Evolutionary conservation across 78 protist species (phyloP), one percentile per base, ranked within the genome.

Genomic region (Chrysochromulina tobinii): DNA sequence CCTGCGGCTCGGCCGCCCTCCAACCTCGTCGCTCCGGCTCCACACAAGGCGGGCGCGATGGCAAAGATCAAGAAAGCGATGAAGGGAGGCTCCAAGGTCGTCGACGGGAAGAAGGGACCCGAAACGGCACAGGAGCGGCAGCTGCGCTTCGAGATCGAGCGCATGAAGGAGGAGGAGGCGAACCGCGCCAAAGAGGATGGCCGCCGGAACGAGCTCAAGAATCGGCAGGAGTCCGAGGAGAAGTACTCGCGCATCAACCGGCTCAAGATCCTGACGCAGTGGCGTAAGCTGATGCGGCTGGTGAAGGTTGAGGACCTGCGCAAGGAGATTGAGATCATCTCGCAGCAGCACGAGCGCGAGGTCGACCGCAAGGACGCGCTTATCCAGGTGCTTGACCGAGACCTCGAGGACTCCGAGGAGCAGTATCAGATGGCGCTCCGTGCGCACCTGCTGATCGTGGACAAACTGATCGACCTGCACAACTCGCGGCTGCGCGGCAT

Each of bases 371-470:
- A 94, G 91, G 94, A 96, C 38, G 95, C 96, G 27, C 90, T 94
- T 88, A 93, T 96, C 88, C 72, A 75, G 68, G 89, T 90, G 94
- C 92, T 94, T 5, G 84, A 57, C 67, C 7, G 84, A 8, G 96
- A 96, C 87, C 79, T 96, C n/a, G 94, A 92, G 20, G 97, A 96
- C 20, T 89, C 95, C 12, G 97, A 94, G 88, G 96, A 94, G 53
- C 97, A 96, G 94, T 96, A 94, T 67, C 96, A 95, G 77, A 93
- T 58, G 84, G 94, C 96, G 21, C 93, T 96, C 53, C 94, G 96
- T 12, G 57, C 93, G 23, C 96, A 96, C 54, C 89, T 96, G 67
- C 88, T 58, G 61, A 61, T 88, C 55, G 87, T 94, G 23, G 96
- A 94, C 66, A 0, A 38, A 48, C 93, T 96, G 59, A 92, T 96